A percentile compares a stretch with the other conserved stretches of the same genome.
Conservation (phyloP, 1,139 yeast genomes). For the Zygotorulaspora mrakii region DNA sequence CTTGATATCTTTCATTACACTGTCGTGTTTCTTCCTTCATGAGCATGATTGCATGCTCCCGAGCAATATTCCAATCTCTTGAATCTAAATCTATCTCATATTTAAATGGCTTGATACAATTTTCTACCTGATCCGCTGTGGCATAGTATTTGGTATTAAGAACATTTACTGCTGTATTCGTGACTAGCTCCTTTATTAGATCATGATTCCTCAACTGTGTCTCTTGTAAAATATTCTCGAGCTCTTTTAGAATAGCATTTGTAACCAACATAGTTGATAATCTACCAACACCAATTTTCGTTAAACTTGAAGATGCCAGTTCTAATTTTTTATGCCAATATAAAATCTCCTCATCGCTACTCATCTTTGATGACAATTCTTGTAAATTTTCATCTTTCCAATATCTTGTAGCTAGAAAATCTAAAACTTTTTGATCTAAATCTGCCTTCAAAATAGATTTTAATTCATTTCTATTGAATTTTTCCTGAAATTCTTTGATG, state of each 20-base stretch:
- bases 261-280: constrained; percentile 79
- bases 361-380: constrained; percentile 28
- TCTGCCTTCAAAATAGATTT: constrained; percentile 75
- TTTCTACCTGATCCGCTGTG: constrained; percentile 97
- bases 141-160: constrained; percentile 75
- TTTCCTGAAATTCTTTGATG: constrained; percentile 79
- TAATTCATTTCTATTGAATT: constrained; percentile 79
- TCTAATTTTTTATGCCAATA: constrained; percentile 91
- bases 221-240: constrained; percentile 54
- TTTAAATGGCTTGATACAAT: constrained; percentile 95
- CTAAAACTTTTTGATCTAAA: constrained; percentile 83
- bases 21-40: constrained; percentile 82
- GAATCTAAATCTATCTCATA: constrained; percentile 96
- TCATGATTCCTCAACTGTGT: constrained; percentile 84
- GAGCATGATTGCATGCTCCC: constrained; percentile 70
- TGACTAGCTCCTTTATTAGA: constrained; percentile 72
- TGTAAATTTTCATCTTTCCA: constrained; percentile 60
- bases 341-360: constrained; percentile 58
- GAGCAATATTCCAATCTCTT: constrained; percentile 82
- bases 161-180: constrained; percentile 80
- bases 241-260: constrained; percentile 71
- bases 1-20: constrained; percentile 62
- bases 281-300: constrained; percentile 92
- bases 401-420: constrained; percentile 81
- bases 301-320: constrained; percentile 72